Evolutionary conservation across 2,329 filamentous ascomycete genomes (phyloP).

Genomic region (Camptophora hylomeconis): DNA sequence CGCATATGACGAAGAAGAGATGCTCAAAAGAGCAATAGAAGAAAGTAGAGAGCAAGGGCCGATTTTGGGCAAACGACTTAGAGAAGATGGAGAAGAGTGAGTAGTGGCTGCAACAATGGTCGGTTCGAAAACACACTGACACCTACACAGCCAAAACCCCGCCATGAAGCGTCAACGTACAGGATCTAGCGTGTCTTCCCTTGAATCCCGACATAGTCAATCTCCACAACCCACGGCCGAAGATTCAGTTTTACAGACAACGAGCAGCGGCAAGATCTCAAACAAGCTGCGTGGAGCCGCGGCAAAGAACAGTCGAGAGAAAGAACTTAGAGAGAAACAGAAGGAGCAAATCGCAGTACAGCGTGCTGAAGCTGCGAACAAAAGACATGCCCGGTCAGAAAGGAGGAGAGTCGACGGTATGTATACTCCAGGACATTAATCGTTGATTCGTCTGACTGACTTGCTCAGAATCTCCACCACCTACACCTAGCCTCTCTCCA

Average conservation of each 20-base stretch:
- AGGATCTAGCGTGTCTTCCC: conserved; percentile 57
- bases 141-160: conserved; percentile 48
- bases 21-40: conserved; percentile 77
- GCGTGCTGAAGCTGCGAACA: conserved; percentile 60
- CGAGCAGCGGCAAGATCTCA: conserved; percentile 21
- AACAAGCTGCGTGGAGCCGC: conserved; percentile 49
- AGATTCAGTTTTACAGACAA: conserved; percentile 34
- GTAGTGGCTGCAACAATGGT: conserved; percentile 25
- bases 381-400: conserved; percentile 71
- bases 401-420: conserved; percentile 69
- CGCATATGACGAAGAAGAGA: conserved; percentile 89
- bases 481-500: conserved; percentile 48
- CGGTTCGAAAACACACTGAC: conserved; percentile 11
- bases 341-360: conserved; percentile 60
- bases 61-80: conserved; percentile 67
- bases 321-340: conserved; percentile 32
- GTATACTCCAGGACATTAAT: conserved; percentile 5
- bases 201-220: conserved; percentile 37
- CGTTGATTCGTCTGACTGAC: conserved; percentile 3
- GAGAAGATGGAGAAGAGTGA: conserved; percentile 91
- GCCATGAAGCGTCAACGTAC: conserved; percentile 73
- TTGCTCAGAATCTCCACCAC: conserved; percentile 55
- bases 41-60: conserved; percentile 65
- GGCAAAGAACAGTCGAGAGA: conserved; percentile 40
- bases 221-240: conserved; percentile 43